phyloP scores from a whole-genome alignment of 768 basidiomycete genomes.

The Leccinum broughii region DNA sequence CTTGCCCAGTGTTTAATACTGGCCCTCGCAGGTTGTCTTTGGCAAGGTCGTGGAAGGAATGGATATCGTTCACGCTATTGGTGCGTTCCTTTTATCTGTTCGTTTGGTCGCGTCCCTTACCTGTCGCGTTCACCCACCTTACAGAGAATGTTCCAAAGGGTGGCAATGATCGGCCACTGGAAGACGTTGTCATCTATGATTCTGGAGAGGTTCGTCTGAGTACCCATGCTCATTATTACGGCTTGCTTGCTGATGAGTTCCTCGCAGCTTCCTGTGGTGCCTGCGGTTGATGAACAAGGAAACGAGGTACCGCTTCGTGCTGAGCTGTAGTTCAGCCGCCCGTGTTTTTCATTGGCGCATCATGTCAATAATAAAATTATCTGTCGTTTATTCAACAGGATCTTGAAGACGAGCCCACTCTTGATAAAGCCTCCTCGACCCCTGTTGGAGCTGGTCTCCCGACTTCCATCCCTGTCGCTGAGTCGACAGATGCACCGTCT shows the following conservation, averaged over 20 bases:
- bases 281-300: slow-evolving; percentile 59
- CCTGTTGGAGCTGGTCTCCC: slow-evolving; percentile 18
- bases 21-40: slow-evolving; percentile 73
- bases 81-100: slow-evolving; percentile 41
- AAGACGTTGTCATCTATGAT: slow-evolving; percentile 78
- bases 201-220: slow-evolving; percentile 75
- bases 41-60: slow-evolving; percentile 91
- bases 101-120: not conserved
- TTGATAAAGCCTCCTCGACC: slow-evolving; percentile 11
- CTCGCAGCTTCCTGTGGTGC: slow-evolving; percentile 52
- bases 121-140: slow-evolving; percentile 11
- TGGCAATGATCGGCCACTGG: slow-evolving; percentile 65
- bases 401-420: slow-evolving; percentile 22
- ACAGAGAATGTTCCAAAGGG: slow-evolving; percentile 77
- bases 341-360: slow-evolving; percentile 35
- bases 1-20: not conserved
- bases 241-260: slow-evolving; percentile 4
- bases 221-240: slow-evolving; percentile 14
- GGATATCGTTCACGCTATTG: slow-evolving; percentile 78
- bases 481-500: slow-evolving; percentile 3
- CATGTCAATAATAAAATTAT: slow-evolving; percentile 53
- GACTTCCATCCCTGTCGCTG: slow-evolving; percentile 4
- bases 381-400: slow-evolving; percentile 52
- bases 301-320: slow-evolving; percentile 91
- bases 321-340: slow-evolving; percentile 76